phyloP scores from a whole-genome alignment of 345 rosid genomes.

The Ricinus communis region DNA sequence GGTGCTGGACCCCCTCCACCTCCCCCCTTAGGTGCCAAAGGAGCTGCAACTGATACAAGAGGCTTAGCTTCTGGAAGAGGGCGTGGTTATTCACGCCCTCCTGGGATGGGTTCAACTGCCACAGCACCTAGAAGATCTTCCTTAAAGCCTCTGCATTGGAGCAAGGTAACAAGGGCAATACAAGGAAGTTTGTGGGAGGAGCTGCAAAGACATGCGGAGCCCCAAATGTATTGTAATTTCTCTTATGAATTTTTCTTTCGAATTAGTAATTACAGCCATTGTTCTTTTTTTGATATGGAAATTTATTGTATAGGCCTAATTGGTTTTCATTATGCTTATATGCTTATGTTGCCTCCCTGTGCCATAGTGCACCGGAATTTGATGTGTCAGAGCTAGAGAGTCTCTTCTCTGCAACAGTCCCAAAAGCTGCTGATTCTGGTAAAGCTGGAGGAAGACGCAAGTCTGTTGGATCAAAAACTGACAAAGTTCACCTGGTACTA shows the following conservation, averaged over 20 bases:
- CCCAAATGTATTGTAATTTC: slow-evolving; percentile 60
- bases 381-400: slow-evolving; percentile 92
- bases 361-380: slow-evolving; percentile 73
- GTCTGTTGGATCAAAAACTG: slow-evolving; percentile 79
- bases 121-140: slow-evolving; percentile 72
- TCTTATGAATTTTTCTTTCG: slow-evolving; percentile 14
- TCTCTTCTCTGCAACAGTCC: slow-evolving; percentile 82
- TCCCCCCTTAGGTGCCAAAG: slow-evolving; percentile 58
- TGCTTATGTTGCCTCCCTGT: slow-evolving; percentile 23
- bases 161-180: slow-evolving; percentile 92
- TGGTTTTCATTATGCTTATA: slow-evolving; percentile 6
- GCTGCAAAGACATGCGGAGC: slow-evolving; percentile 84
- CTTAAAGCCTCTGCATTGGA: slow-evolving; percentile 96
- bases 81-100: slow-evolving; percentile 61
- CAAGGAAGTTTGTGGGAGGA: slow-evolving; percentile 99
- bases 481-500: slow-evolving; percentile 82
- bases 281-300: slow-evolving; percentile 8
- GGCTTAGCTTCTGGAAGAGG: slow-evolving; percentile 60
- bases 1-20: slow-evolving; percentile 79
- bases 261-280: slow-evolving; percentile 4
- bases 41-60: slow-evolving; percentile 42
- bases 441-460: slow-evolving; percentile 66
- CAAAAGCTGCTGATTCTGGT: slow-evolving; percentile 60
- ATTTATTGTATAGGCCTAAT: neutral
- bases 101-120: slow-evolving; percentile 30